Percentiles rank a stretch among this genome's conserved stretches.
phyloP scores from a whole-genome alignment of 768 basidiomycete genomes.

The Lactarius pseudohatsudake region DNA sequence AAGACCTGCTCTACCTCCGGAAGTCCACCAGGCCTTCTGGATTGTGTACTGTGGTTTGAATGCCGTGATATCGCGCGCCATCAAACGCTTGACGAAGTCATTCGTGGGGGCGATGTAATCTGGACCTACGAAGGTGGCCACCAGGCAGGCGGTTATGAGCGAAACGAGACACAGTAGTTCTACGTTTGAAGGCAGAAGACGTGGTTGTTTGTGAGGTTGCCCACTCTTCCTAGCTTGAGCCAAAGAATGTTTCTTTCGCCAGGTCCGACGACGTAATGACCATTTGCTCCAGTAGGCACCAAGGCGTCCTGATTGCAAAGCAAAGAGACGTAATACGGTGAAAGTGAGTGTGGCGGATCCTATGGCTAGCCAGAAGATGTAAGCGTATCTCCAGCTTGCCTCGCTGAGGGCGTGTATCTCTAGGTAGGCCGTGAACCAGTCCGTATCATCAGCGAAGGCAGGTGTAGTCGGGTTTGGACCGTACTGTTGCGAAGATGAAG shows the following conservation, averaged over 20 bases:
- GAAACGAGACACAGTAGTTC: conserved; percentile 53
- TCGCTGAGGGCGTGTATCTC: conserved; percentile 53
- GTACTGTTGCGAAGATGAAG: conserved; percentile 9
- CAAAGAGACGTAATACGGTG: conserved; percentile 45
- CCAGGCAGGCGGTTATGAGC: conserved; percentile 44
- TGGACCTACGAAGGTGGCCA: conserved; percentile 57
- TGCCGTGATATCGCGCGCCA: conserved; percentile 38
- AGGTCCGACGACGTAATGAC: conserved; percentile 57
- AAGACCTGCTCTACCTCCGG: conserved; percentile 62
- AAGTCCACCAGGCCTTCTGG: conserved; percentile 68
- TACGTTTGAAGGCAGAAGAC: conserved; percentile 59
- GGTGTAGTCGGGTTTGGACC: conserved; percentile 46
- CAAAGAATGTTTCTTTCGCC: conserved; percentile 49
- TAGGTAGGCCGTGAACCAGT: conserved; percentile 60
- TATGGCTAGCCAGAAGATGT: conserved; percentile 59
- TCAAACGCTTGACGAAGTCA: conserved; percentile 37
- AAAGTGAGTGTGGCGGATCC: conserved; percentile 42
- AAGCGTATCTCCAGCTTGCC: conserved; percentile 55
- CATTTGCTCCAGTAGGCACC: conserved; percentile 61
- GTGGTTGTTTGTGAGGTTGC: conserved; percentile 43
- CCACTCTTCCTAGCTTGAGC: conserved; percentile 37
- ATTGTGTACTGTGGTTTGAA: conserved; percentile 59
- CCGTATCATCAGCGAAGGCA: conserved; percentile 41
- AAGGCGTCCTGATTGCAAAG: conserved; percentile 41
- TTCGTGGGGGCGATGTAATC: conserved; percentile 63